Evolutionary conservation across 1,284 basidiomycete species (phyloP), one percentile per base, ranked within the genome.

Genomic region (Ustilago nuda): DNA sequence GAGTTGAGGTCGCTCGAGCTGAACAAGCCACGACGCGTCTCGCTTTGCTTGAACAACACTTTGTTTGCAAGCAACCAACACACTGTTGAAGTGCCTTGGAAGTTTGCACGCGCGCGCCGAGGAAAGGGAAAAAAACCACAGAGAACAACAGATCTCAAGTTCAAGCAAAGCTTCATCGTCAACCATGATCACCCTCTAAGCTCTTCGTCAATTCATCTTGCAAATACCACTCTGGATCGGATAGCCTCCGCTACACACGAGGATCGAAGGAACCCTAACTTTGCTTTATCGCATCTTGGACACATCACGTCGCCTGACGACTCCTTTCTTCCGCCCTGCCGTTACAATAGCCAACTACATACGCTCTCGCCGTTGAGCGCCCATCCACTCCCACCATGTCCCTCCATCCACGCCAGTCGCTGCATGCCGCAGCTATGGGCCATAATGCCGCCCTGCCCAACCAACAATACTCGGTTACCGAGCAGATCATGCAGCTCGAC

Each of bases 401-500:
- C 27, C 63, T 70, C 11, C 75, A 73, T 64, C 64, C 71, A 30
- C 66, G 75, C 3, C 75, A 77, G 59, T 77, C 75, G 65, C 71
- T 73, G 50, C 71, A 77, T 59, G 71, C 75, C 6, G 61, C 61
- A 43, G 75, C 75, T 15, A 69, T 72, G 66, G 51, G 41, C 15
- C 58, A 64, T 48, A 65, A 66, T 30, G 70, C 66, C 4, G 46
- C 71, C 23, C 57, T 78, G 61, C 72, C 71, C 4, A 57, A 54
- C 19, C 75, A 64, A 39, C 69, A 68, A 48, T 61, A 74, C 9
- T 72, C 94, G 32, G 89, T 92, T 39, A 89, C 90, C 53, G 93
- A 93, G 85, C 92, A 95, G 88, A 92, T 95, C 65, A 94, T 97
- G 85, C 94, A 95, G 87, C 93, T 97, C 70, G 95, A 98, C 87